These are phyloP conservation scores for Helianthus tuberosus DNA, from an alignment of 129 eudicot genomes.

Conservation along the genomic window DNA sequence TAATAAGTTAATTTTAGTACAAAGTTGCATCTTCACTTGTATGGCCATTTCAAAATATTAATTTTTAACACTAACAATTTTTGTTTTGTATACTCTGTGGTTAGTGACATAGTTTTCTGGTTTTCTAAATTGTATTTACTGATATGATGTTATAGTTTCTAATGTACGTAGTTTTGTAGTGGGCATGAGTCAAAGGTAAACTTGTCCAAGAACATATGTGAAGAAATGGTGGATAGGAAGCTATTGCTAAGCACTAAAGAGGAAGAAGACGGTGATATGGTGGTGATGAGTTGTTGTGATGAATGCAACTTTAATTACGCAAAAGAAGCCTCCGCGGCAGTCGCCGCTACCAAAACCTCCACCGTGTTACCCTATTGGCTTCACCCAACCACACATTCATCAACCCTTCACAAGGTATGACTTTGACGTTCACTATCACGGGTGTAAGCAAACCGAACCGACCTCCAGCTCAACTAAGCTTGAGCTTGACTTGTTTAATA, in stretches of 20 bases:
- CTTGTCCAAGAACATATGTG: slow-evolving; percentile 36
- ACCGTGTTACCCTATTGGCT: slow-evolving; percentile 68
- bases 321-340: slow-evolving; percentile 51
- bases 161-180: slow-evolving; percentile 38
- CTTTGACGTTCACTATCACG: too few species aligned
- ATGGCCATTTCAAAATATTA: neutral
- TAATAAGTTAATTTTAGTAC: neutral
- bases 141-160: neutral
- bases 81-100: too few species aligned
- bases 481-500: too few species aligned
- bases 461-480: too few species aligned
- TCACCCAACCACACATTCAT: slow-evolving; percentile 39
- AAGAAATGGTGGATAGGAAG: slow-evolving; percentile 44
- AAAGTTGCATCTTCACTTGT: neutral
- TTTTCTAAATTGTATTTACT: neutral
- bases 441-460: too few species aligned
- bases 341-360: slow-evolving; percentile 16
- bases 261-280: slow-evolving; percentile 45
- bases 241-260: slow-evolving; percentile 44
- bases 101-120: too few species aligned
- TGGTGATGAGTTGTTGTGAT: slow-evolving; percentile 55
- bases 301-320: slow-evolving; percentile 77
- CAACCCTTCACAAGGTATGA: slow-evolving; percentile 50
- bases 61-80: neutral
- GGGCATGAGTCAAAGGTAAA: slow-evolving; percentile 51